A percentile compares a stretch with the other conserved stretches of the same genome.
Conservation (phyloP, 2,329 filamentous ascomycete species). For the Aspergillus sp. region DNA sequence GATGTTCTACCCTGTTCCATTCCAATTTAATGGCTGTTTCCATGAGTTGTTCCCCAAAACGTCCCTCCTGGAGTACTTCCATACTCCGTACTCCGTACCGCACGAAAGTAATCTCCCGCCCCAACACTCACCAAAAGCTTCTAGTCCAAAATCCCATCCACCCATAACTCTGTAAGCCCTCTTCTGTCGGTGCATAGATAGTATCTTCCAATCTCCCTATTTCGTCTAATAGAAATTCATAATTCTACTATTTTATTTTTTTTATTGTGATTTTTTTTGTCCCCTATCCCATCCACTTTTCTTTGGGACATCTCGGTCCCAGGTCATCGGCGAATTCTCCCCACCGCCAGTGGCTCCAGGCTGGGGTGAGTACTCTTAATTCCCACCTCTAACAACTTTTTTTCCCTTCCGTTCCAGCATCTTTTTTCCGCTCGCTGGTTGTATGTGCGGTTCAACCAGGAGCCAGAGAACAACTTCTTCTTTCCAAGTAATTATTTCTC, state of each 20-base stretch:
- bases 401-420: background rate
- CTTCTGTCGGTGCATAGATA: background rate
- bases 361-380: constrained; percentile 18
- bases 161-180: background rate
- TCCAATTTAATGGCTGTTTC: background rate
- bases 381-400: constrained; percentile 1
- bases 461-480: background rate
- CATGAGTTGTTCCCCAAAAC: background rate
- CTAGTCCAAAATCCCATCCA: constrained; percentile 4
- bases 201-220: constrained; percentile 10
- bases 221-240: constrained; percentile 1
- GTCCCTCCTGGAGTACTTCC: background rate
- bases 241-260: constrained; percentile 11
- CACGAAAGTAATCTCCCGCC: constrained; percentile 22
- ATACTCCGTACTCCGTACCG: constrained; percentile 6
- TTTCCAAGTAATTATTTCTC: background rate
- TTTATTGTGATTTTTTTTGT: constrained; percentile 17
- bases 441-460: background rate
- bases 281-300: constrained; percentile 21
- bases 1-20: background rate
- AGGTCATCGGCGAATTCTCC: constrained; percentile 10
- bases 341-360: constrained; percentile 16
- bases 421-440: background rate
- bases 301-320: constrained; percentile 5
- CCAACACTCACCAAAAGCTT: constrained; percentile 25